A percentile compares a stretch with the other conserved stretches of the same genome.
These are phyloP conservation scores for Penicillium robsamsonii DNA, from an alignment of 495 filamentous ascomycete species.

Conservation along the genomic window DNA sequence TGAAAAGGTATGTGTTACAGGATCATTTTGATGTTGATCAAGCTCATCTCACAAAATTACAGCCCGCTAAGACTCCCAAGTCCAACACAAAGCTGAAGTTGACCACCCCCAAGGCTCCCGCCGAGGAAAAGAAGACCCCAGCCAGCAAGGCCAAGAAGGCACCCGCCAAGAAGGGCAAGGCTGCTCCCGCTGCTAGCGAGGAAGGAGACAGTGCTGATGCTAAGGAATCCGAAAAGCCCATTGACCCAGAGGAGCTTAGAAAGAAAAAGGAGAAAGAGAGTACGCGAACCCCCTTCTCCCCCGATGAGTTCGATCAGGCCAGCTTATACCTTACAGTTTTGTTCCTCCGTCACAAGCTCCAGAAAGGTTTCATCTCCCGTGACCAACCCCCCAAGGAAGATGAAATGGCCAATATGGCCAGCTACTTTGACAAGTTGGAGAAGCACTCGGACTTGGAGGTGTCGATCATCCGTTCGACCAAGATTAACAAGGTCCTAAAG, in stretches of 20 bases:
- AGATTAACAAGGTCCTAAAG: conserved; percentile 94
- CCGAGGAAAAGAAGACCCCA: conserved; percentile 50
- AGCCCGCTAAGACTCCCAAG: conserved; percentile 61
- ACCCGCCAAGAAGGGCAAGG: conserved; percentile 42
- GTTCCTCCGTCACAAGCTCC: conserved; percentile 84
- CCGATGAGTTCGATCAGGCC: background rate
- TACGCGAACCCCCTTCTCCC: conserved; percentile 32
- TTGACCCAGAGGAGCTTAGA: conserved; percentile 60
- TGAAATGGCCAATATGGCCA: conserved; percentile 84
- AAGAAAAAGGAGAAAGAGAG: conserved; percentile 67
- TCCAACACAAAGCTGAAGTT: conserved; percentile 53
- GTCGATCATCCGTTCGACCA: conserved; percentile 77
- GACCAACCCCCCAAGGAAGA: conserved; percentile 79
- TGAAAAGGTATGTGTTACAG: conserved; percentile 55
- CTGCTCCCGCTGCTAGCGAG: conserved; percentile 40
- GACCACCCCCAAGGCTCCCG: conserved; percentile 52
- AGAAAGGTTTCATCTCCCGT: conserved; percentile 82
- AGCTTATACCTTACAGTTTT: conserved; percentile 50
- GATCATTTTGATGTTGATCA: background rate
- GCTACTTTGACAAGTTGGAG: conserved; percentile 77
- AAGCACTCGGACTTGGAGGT: conserved; percentile 75
- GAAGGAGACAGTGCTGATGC: conserved; percentile 44
- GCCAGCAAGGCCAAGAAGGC: conserved; percentile 60
- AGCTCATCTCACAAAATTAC: conserved; percentile 7
- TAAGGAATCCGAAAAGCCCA: conserved; percentile 53